These are phyloP conservation scores for Euphrasia confusa DNA, from an alignment of 257 asterid species.

Conservation along the genomic window DNA sequence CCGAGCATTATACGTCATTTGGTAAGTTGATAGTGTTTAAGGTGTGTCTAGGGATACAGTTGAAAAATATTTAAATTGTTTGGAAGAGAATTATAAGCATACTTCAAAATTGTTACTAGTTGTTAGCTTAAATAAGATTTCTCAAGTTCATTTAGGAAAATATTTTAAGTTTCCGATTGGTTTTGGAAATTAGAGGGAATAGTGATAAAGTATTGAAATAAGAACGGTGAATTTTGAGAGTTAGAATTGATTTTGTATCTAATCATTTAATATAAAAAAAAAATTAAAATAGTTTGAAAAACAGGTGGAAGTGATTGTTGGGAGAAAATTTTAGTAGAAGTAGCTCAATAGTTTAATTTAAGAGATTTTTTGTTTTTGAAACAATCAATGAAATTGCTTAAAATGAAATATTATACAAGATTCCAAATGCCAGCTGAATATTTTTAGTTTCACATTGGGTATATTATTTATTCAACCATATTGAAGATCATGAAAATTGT, in stretches of 20 bases:
- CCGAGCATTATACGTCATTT: slow-evolving; percentile 64
- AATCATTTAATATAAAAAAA: too few relatives aligned
- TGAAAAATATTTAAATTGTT: not conserved
- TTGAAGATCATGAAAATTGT: not conserved
- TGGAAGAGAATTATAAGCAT: not conserved
- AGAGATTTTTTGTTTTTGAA: too few relatives aligned
- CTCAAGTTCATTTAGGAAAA: not conserved
- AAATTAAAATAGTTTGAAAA: too few relatives aligned
- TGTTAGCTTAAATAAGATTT: not conserved
- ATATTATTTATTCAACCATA: not conserved
- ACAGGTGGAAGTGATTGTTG: too few relatives aligned
- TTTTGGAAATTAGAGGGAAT: not conserved
- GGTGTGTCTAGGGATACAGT: not conserved
- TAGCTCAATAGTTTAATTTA: too few relatives aligned
- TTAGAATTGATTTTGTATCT: too few relatives aligned
- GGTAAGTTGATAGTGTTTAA: slow-evolving; percentile 46
- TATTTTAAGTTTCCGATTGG: not conserved
- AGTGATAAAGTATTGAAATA: too few relatives aligned
- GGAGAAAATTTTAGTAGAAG: too few relatives aligned
- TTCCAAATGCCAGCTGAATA: not conserved
- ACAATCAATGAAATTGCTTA: too few relatives aligned
- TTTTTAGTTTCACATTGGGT: slow-evolving; percentile 8
- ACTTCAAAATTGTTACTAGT: not conserved
- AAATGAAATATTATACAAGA: too few relatives aligned
- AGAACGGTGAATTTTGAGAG: too few relatives aligned